Evolutionary conservation across 192 early-diverging fungal species (phyloP).

Genomic region (Coemansia sp.): DNA sequence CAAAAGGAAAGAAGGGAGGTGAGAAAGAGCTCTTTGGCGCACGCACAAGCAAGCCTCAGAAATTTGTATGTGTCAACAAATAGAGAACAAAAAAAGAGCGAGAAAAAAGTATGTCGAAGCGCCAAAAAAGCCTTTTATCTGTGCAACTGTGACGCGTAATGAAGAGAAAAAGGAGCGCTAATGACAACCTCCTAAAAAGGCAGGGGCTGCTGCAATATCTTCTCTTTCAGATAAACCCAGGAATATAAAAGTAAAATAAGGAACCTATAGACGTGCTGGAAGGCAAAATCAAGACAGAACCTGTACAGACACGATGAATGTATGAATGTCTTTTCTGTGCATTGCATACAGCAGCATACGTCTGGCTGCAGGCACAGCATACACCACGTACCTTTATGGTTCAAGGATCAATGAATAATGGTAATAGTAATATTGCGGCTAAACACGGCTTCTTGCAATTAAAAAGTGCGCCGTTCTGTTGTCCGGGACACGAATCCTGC

Average conservation of each 20-base stretch:
- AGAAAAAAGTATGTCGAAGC: background rate
- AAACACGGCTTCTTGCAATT: background rate
- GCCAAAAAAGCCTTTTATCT: background rate
- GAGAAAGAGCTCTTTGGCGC: background rate
- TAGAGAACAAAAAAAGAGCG: background rate
- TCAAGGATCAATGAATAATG: too few species aligned
- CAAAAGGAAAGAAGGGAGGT: background rate
- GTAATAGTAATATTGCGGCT: background rate
- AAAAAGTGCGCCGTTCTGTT: background rate
- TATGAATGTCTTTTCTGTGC: slow-evolving; percentile 3
- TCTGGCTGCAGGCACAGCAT: background rate
- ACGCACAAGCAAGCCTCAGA: background rate
- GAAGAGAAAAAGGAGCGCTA: background rate
- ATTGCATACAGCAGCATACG: background rate
- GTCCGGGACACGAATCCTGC: background rate
- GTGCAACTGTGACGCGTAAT: background rate
- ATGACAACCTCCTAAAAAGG: slow-evolving; percentile 3
- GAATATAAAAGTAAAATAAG: background rate
- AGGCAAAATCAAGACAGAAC: slow-evolving; percentile 6
- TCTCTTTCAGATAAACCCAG: background rate
- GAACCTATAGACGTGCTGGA: background rate
- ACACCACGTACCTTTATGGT: background rate
- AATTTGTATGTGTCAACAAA: background rate
- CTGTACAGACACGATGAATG: background rate
- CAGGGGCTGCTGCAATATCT: background rate